phyloP scores from a whole-genome alignment of 768 basidiomycete genomes.

The Thelephora ganbajun region DNA sequence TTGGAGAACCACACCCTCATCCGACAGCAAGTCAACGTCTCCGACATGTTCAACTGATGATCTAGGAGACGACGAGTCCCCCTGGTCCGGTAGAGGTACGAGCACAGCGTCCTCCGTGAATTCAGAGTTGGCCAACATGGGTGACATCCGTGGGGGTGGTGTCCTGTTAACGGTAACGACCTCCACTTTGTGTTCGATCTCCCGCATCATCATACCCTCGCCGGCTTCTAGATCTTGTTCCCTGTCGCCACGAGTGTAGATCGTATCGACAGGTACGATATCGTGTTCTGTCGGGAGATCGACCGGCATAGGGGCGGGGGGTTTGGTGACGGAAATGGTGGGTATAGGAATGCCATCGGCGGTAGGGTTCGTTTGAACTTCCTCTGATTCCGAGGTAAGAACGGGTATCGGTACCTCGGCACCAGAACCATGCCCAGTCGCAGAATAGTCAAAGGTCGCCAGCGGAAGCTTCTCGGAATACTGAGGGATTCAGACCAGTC shows the following conservation, averaged over 20 bases:
- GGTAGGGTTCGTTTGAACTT: conserved; percentile 8
- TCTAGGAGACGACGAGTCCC: neutral
- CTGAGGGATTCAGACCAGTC: neutral
- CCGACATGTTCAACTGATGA: neutral
- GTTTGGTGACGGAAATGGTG: conserved; percentile 50
- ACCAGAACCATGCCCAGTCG: conserved; percentile 20
- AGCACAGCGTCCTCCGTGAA: neutral
- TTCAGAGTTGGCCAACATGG: neutral
- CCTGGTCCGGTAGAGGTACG: neutral
- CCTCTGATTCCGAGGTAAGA: conserved; percentile 14
- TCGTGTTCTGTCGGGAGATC: conserved; percentile 52
- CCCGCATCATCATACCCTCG: conserved; percentile 7
- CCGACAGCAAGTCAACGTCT: neutral
- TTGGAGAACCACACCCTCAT: neutral
- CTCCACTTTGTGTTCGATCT: conserved; percentile 2
- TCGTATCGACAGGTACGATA: conserved; percentile 4
- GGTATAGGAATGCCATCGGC: conserved; percentile 25
- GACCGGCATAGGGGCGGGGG: conserved; percentile 59
- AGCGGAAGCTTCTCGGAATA: neutral
- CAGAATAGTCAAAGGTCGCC: neutral
- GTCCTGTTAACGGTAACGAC: neutral
- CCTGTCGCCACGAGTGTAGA: neutral
- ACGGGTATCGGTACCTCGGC: conserved; percentile 53
- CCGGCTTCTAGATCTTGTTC: conserved; percentile 10
- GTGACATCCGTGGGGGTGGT: neutral